Percentiles rank a stretch among this genome's conserved stretches.
Evolutionary conservation across 352 stramenopile genomes (phyloP).

Genomic region (Pelagophyceae sp.): DNA sequence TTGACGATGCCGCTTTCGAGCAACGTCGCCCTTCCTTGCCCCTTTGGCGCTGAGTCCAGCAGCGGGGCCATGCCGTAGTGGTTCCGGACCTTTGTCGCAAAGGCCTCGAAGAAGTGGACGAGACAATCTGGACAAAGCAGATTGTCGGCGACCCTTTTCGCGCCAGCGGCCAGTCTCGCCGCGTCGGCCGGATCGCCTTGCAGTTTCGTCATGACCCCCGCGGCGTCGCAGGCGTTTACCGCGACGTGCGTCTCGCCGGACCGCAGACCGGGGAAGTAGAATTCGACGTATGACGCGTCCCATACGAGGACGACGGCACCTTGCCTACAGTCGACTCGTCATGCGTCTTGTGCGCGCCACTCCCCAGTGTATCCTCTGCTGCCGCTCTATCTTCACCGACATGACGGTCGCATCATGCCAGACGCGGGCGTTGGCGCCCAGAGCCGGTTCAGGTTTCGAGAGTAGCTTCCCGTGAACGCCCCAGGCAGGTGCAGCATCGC

Average conservation of each 20-base stretch:
- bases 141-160: background rate
- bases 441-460: background rate
- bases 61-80: background rate
- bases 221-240: background rate
- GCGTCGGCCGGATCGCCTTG: background rate
- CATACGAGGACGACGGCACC: background rate
- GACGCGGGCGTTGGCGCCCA: no score
- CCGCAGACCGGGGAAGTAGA: background rate
- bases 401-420: no score
- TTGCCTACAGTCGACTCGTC: no score
- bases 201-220: background rate
- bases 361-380: no score
- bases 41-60: background rate
- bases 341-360: no score
- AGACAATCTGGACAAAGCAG: conserved; percentile 8
- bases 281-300: conserved; percentile 4
- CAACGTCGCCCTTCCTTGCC: background rate
- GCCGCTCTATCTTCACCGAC: no score
- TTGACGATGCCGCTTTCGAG: background rate
- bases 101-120: background rate
- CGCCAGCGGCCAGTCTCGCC: background rate
- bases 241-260: conserved; percentile 1
- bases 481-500: background rate
- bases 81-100: background rate
- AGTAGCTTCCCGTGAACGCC: conserved; percentile 10